Evolutionary conservation across 2,329 filamentous ascomycete genomes (phyloP).

Genomic region (Diaporthe eres): DNA sequence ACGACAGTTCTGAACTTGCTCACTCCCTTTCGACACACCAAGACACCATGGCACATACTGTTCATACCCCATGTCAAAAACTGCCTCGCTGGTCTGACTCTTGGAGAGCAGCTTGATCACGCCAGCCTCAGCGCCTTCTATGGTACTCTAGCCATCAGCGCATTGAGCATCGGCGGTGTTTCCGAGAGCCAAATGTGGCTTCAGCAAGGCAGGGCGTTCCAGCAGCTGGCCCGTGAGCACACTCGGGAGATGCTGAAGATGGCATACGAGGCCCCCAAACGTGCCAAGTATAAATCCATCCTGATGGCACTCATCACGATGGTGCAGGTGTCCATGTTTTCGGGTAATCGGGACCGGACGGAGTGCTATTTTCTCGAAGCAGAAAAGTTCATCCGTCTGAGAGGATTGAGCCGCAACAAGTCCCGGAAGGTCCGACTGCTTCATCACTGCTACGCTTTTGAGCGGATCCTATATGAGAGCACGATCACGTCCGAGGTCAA

Average conservation of each 20-base stretch:
- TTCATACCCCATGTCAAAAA: conserved; percentile 55
- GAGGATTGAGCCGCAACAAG: conserved; percentile 53
- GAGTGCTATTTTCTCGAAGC: conserved; percentile 56
- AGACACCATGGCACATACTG: conserved; percentile 58
- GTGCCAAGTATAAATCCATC: conserved; percentile 56
- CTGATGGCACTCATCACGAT: conserved; percentile 58
- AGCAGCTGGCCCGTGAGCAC: conserved; percentile 49
- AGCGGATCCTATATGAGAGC: conserved; percentile 57
- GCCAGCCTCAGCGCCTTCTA: conserved; percentile 55
- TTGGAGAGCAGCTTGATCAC: conserved; percentile 52
- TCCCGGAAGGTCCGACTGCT: conserved; percentile 57
- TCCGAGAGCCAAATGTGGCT: conserved; percentile 50
- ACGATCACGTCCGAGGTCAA: conserved; percentile 46
- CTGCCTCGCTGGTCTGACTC: conserved; percentile 53
- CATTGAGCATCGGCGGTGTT: conserved; percentile 52
- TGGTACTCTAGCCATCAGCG: conserved; percentile 55
- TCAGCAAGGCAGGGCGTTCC: conserved; percentile 48
- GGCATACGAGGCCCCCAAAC: conserved; percentile 45
- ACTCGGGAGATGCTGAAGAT: conserved; percentile 49
- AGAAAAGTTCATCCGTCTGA: conserved; percentile 56
- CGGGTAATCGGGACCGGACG: conserved; percentile 51
- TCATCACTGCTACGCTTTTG: conserved; percentile 58
- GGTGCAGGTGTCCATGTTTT: conserved; percentile 53
- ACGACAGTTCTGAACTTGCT: conserved; percentile 53
- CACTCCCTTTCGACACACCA: conserved; percentile 54